phyloP scores from a whole-genome alignment of 768 basidiomycete species.

The Russula dissimulans region DNA sequence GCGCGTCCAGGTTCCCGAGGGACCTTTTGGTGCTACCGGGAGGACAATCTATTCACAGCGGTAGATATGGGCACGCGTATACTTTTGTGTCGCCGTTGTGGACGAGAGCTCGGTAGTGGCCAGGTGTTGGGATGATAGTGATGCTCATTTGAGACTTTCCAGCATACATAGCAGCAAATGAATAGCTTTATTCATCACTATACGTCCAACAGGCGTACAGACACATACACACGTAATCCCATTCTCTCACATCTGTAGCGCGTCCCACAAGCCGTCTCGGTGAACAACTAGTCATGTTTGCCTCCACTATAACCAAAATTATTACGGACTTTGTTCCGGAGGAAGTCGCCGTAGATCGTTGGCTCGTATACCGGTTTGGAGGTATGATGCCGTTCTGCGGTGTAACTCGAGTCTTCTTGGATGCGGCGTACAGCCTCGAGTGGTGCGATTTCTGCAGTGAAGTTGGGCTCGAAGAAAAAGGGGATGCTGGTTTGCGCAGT shows the following conservation, averaged over 20 bases:
- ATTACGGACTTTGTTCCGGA: constrained; percentile 58
- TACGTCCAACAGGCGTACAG: neutral
- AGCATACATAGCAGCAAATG: neutral
- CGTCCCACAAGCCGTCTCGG: neutral
- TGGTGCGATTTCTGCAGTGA: constrained; percentile 59
- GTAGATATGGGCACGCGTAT: neutral
- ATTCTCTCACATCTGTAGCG: neutral
- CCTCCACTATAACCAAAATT: constrained; percentile 51
- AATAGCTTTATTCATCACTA: neutral
- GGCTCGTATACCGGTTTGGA: constrained; percentile 30
- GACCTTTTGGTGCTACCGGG: constrained; percentile 17
- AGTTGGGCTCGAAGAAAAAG: constrained; percentile 93
- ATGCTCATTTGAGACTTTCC: neutral
- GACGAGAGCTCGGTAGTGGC: neutral
- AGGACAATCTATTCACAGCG: constrained; percentile 21
- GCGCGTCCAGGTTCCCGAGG: constrained; percentile 12
- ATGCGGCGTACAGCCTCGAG: constrained; percentile 49
- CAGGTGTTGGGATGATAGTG: neutral
- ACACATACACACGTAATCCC: constrained; percentile 5
- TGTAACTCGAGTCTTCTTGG: constrained; percentile 23
- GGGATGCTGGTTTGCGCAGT: constrained; percentile 46
- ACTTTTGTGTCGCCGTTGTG: neutral
- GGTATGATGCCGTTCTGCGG: constrained; percentile 16
- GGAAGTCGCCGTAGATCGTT: constrained; percentile 71
- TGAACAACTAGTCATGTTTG: constrained; percentile 25